Conservation (phyloP, 2,329 filamentous ascomycete genomes). For the Cadophora gregata region DNA sequence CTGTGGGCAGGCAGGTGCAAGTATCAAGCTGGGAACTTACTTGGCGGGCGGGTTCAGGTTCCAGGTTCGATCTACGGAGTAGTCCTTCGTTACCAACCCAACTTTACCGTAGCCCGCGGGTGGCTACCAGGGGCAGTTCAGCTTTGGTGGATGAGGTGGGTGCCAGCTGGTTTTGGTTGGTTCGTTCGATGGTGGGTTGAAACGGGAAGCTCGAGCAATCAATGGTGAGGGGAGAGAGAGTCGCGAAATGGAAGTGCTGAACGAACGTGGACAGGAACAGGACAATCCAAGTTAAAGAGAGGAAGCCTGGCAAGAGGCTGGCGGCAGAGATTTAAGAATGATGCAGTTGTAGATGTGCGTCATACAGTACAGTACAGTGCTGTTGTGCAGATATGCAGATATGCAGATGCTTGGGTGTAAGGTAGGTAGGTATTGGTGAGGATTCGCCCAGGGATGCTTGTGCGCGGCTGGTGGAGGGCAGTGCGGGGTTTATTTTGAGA, state of each 20-base stretch:
- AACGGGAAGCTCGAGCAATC: background rate
- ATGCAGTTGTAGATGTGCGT: background rate
- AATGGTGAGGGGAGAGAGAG: background rate
- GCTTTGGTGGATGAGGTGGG: background rate
- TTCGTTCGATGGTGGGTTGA: background rate
- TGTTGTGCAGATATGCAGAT: background rate
- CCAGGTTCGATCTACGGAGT: constrained; percentile 1
- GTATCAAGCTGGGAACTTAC: constrained; percentile 9
- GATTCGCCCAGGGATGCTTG: constrained; percentile 9
- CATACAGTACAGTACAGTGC: background rate
- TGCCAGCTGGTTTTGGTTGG: constrained; percentile 6
- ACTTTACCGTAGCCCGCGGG: background rate
- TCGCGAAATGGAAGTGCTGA: background rate
- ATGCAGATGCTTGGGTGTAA: background rate
- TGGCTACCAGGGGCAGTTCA: background rate
- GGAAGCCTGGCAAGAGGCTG: background rate
- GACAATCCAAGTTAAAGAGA: background rate
- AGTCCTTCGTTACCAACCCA: no score
- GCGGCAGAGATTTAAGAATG: background rate
- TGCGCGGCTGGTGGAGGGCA: constrained; percentile 2
- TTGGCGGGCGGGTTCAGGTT: constrained; percentile 2
- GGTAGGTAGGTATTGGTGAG: background rate
- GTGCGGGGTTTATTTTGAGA: constrained; percentile 14
- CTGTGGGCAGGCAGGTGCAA: background rate
- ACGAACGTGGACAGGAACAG: background rate